Base-by-base conservation (phyloP, 345 rosid species). In the Hevea brasiliensis region DNA sequence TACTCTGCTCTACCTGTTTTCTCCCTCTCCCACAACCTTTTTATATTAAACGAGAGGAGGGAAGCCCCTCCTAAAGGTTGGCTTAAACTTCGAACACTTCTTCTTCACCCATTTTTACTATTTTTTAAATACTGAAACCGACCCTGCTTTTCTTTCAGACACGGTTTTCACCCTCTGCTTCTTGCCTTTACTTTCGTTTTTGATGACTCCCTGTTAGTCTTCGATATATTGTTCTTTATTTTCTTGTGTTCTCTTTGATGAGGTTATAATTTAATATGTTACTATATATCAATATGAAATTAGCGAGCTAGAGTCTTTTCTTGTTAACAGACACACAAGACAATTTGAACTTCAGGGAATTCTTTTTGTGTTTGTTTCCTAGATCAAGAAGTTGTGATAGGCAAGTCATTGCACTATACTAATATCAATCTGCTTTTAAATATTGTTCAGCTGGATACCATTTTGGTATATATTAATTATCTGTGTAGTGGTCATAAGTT, bases 31-130 rank as follows among this genome's bases (percentile, higher is more conserved):
- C 7, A 15, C 18, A 10, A 4, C 17, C 17, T 50, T 81, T 66
- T 72, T 72, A 74, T 77, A 66, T 69, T 77, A 76, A 81, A 79
- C 76, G 73, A 76, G 75, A 70, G 29, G 37, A 32, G 37, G 37
- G 4, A 66, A 79, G 79, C 37, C 68, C 37, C 54, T 45, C 75
- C 27, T 37, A 55, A 76, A 70, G 81, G 80, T 73, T 78, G 84
- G 87, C 87, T 77, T 83, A 82, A 84, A 77, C 77, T 54, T 77
- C 83, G 83, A 85, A 72, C 83, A 64, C 68, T 59, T 72, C 70
- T 41, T 67, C 20, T 23, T 18, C 15, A 6, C 29, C 47, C 9
- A 8, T 24, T 21, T 3, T 64, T 17, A 54, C 7, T 51, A 15
- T 51, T 32, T 32, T 32, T 32, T 32, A 32, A 32, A 73, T 71